phyloP scores from a whole-genome alignment of 2,329 filamentous ascomycete species.

The Simplicillium aogashimaense region DNA sequence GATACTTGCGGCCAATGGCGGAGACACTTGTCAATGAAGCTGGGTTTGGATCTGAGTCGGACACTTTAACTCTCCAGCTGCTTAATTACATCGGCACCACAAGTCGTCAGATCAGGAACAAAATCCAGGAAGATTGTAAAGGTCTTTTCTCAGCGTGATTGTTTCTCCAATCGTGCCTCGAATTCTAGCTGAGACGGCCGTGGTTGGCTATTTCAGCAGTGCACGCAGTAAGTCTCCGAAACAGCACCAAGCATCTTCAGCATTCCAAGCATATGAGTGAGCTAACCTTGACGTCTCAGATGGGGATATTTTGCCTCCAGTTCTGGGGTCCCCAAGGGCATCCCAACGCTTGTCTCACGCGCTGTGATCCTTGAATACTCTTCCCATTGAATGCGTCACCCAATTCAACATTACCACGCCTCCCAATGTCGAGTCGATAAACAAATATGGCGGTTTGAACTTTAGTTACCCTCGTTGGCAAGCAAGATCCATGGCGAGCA shows the following conservation, averaged over 20 bases:
- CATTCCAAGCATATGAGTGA: no score
- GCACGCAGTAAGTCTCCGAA: conserved; percentile 37
- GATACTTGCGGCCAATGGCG: conserved; percentile 15
- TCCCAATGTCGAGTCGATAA: conserved; percentile 56
- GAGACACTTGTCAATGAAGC: conserved; percentile 28
- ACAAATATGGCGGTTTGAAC: conserved; percentile 65
- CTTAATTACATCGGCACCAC: conserved; percentile 39
- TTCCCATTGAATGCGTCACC: conserved; percentile 49
- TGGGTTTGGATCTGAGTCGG: conserved; percentile 28
- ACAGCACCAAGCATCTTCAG: not conserved
- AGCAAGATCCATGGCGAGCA: conserved; percentile 70
- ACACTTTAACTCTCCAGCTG: conserved; percentile 21
- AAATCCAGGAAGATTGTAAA: conserved; percentile 8
- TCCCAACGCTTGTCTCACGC: conserved; percentile 63
- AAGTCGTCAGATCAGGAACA: conserved; percentile 3
- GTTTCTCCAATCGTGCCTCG: no score
- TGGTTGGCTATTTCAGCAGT: conserved; percentile 43
- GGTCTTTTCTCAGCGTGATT: no score
- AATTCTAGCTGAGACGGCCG: conserved; percentile 15
- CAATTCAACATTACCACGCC: conserved; percentile 59
- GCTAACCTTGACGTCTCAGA: conserved; percentile 20
- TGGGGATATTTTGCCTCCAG: conserved; percentile 76
- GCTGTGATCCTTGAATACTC: conserved; percentile 53
- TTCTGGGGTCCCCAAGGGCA: conserved; percentile 51
- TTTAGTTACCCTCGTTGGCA: conserved; percentile 64